Evolutionary conservation across 2,329 filamentous ascomycete species (phyloP).

Genomic region (Juglanconis oblonga): DNA sequence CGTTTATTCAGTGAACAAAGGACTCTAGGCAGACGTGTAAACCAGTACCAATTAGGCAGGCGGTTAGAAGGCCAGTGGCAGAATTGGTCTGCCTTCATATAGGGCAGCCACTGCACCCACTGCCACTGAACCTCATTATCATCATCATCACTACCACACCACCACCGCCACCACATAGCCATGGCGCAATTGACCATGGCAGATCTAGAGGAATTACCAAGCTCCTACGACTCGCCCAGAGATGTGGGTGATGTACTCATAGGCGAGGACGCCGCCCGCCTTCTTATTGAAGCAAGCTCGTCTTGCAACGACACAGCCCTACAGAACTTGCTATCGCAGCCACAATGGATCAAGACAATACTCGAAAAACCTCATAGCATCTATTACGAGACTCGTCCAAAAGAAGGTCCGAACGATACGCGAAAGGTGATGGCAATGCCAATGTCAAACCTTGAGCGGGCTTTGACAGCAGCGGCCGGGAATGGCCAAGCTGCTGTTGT

Average conservation of each 20-base stretch:
- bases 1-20: no score
- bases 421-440: not conserved
- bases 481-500: conserved; percentile 6
- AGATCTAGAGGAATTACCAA: not conserved
- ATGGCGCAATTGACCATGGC: not conserved
- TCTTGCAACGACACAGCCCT: conserved; percentile 9
- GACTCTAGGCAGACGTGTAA: no score
- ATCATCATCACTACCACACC: not conserved
- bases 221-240: not conserved
- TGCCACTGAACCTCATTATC: not conserved
- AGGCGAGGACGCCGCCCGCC: conserved; percentile 9
- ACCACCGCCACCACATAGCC: not conserved
- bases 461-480: not conserved
- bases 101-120: no score
- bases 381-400: not conserved
- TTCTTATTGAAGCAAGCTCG: conserved; percentile 9
- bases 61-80: no score
- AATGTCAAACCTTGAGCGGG: conserved; percentile 7
- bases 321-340: conserved; percentile 8
- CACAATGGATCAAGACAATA: conserved; percentile 7
- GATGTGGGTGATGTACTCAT: not conserved
- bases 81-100: no score
- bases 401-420: conserved; percentile 2
- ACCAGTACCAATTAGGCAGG: no score
- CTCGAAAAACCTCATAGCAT: not conserved